A percentile compares a stretch with the other conserved stretches of the same genome.
phyloP scores from a whole-genome alignment of 306 rosid species.

The Fagus crenata region DNA sequence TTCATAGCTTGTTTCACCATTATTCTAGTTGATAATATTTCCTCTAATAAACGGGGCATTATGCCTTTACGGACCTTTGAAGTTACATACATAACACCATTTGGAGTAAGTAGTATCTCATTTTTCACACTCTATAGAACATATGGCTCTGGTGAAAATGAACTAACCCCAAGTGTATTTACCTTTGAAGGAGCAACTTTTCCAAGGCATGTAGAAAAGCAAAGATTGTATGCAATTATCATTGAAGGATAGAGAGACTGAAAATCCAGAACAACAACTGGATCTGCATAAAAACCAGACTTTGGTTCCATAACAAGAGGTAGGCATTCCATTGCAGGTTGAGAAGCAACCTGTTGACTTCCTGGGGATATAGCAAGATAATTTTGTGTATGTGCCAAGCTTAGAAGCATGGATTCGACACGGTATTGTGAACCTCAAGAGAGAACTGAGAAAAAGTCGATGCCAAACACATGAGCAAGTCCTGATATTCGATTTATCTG shows the following conservation, averaged over 20 bases:
- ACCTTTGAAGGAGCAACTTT: slow-evolving; percentile 63
- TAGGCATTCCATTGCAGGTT: slow-evolving; percentile 96
- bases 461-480: slow-evolving; percentile 98
- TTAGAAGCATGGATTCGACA: slow-evolving; percentile 91
- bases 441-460: slow-evolving; percentile 93
- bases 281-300: slow-evolving; percentile 94
- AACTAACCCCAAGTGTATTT: slow-evolving; percentile 78
- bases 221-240: slow-evolving; percentile 96
- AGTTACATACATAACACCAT: slow-evolving; percentile 90
- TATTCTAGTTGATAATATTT: slow-evolving; percentile 85
- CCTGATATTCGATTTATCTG: slow-evolving; percentile 94
- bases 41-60: slow-evolving; percentile 84
- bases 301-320: slow-evolving; percentile 99
- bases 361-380: slow-evolving; percentile 92
- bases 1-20: slow-evolving; percentile 94
- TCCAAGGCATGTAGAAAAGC: slow-evolving; percentile 93
- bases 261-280: slow-evolving; percentile 88
- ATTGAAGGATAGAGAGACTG: slow-evolving; percentile 97
- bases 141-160: slow-evolving; percentile 65
- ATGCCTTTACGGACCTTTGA: slow-evolving; percentile 84
- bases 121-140: slow-evolving; percentile 61
- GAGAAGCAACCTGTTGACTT: slow-evolving; percentile 93
- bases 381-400: slow-evolving; percentile 89
- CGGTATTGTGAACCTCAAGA: slow-evolving; percentile 97
- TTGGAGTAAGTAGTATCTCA: slow-evolving; percentile 80